Base-by-base conservation (phyloP, 2,329 filamentous ascomycete species). In the Claviceps lovelessii region DNA sequence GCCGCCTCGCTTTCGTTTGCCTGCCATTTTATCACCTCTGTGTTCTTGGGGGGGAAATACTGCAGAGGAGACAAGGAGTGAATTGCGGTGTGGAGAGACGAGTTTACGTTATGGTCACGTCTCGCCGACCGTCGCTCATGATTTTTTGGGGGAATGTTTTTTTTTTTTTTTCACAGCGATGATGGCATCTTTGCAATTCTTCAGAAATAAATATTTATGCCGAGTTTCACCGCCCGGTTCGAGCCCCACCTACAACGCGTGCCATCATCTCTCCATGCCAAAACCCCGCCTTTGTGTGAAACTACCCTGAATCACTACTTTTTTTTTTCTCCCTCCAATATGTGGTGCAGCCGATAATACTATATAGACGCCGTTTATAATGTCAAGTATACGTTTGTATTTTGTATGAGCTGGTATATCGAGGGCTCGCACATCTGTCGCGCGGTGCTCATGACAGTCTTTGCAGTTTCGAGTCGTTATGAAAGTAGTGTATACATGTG, bases 1-100 rank as follows among this genome's bases (percentile, higher is more conserved):
- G 52, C 63, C 58, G 49, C 61, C 63, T 53, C 67, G 63, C 61
- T 70, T 71, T 55, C 68, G 60, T 61, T 70, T 71, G 51, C 61
- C 64, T 28, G 62, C 67, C 67, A 69, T 70, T 52, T 46, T 42
- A 11, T 10, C 3, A 9, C n/a, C 7, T 44, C 23, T 23, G 23
- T 23, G 23, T 10, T 42, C n/a, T 44, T 9, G 23, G 23, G 23
- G 23, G 23, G 23, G 10, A 9, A 44, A 23, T 23, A 23, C 23
- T 23, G 23, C 23, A 23, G 23, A 23, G 23, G 23, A 23, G 23
- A 23, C 23, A 5, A n/a, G n/a, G 7, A 41, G 7, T 17, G 15
- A 17, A 5, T 41, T n/a, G 49, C 23, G 7, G 37, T 19, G 37
- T 33, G 31, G 23, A 31, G 13, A 10, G 13, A 11, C 4, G 42